Evolutionary conservation across 495 filamentous ascomycete species (phyloP).

Genomic region (Penicillium soppii): DNA sequence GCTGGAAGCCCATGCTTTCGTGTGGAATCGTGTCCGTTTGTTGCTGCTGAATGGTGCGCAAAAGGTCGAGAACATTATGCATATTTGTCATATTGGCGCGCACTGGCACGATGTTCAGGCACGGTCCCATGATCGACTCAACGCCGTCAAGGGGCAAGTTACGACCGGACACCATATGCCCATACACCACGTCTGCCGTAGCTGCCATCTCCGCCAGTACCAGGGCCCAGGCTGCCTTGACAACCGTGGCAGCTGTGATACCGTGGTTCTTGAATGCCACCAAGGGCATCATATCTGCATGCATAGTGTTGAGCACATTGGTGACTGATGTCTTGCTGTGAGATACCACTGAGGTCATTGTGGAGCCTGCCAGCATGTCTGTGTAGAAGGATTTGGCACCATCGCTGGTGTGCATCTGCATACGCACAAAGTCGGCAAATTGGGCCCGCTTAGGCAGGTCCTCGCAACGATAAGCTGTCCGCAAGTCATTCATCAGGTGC

Average conservation of each 20-base stretch:
- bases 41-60: slow-evolving; percentile 47
- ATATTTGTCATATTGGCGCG: slow-evolving; percentile 35
- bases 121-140: slow-evolving; percentile 40
- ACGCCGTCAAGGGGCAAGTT: slow-evolving; percentile 30
- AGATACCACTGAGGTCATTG: slow-evolving; percentile 28
- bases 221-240: slow-evolving; percentile 48
- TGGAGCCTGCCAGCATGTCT: slow-evolving; percentile 28
- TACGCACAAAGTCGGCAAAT: slow-evolving; percentile 51
- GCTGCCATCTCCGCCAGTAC: slow-evolving; percentile 40
- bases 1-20: slow-evolving; percentile 46
- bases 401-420: slow-evolving; percentile 16
- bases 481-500: slow-evolving; percentile 23
- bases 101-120: slow-evolving; percentile 49
- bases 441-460: slow-evolving; percentile 30
- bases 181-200: slow-evolving; percentile 45
- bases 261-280: slow-evolving; percentile 19
- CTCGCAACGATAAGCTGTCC: slow-evolving; percentile 13
- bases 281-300: slow-evolving; percentile 20
- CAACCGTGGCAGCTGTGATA: slow-evolving; percentile 24
- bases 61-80: slow-evolving; percentile 41
- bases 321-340: slow-evolving; percentile 17
- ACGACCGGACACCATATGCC: slow-evolving; percentile 36
- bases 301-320: slow-evolving; percentile 23
- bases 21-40: slow-evolving; percentile 43
- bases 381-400: slow-evolving; percentile 30